Evolutionary conservation across 495 filamentous ascomycete species (phyloP).

Genomic region (Annulohypoxylon stygium): DNA sequence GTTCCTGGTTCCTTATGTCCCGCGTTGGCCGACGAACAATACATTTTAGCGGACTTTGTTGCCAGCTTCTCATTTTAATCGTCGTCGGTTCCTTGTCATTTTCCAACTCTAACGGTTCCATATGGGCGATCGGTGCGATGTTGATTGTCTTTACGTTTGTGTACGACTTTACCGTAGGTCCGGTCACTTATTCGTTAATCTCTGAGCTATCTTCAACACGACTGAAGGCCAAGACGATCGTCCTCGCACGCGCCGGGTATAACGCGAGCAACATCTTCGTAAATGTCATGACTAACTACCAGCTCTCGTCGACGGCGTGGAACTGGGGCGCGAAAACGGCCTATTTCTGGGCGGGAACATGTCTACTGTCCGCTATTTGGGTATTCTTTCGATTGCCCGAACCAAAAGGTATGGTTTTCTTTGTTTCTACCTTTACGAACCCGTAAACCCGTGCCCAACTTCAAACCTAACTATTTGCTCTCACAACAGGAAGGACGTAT

Average conservation of each 20-base stretch:
- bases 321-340: slow-evolving; percentile 62
- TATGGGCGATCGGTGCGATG: slow-evolving; percentile 60
- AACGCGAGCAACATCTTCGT: slow-evolving; percentile 61
- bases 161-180: slow-evolving; percentile 68
- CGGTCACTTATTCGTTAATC: slow-evolving; percentile 68
- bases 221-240: slow-evolving; percentile 68
- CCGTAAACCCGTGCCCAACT: not conserved
- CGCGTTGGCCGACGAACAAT: slow-evolving; percentile 63
- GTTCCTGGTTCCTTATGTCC: slow-evolving; percentile 66
- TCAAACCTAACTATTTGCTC: not conserved
- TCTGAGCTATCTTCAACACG: slow-evolving; percentile 67
- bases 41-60: slow-evolving; percentile 60
- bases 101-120: slow-evolving; percentile 35
- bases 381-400: slow-evolving; percentile 55
- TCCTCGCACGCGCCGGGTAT: slow-evolving; percentile 66
- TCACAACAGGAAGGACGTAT: slow-evolving; percentile 54
- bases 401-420: slow-evolving; percentile 43
- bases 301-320: slow-evolving; percentile 65
- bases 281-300: slow-evolving; percentile 64
- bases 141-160: slow-evolving; percentile 66
- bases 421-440: not conserved
- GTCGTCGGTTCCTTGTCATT: slow-evolving; percentile 57
- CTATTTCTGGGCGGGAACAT: slow-evolving; percentile 68
- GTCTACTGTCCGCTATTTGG: slow-evolving; percentile 57
- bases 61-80: slow-evolving; percentile 53